These are phyloP conservation scores for Moesziomyces sp. DNA, from an alignment of 1,284 basidiomycete species.

Conservation along the genomic window DNA sequence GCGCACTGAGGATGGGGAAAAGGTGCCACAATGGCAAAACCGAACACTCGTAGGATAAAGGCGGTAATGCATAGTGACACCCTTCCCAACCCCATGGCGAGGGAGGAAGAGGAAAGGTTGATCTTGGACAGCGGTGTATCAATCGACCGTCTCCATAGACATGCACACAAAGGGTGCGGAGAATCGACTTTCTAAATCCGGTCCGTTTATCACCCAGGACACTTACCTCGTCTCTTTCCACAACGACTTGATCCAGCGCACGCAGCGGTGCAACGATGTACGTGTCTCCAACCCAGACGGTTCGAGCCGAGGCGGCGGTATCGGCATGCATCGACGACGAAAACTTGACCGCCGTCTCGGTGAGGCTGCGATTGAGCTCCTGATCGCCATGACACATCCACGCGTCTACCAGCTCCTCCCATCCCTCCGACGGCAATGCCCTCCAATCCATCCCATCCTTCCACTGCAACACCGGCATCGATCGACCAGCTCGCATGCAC, in stretches of 20 bases:
- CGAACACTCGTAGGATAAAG: conserved; percentile 2
- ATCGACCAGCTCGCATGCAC: not conserved
- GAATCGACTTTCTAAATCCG: conserved; percentile 43
- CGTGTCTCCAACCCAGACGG: conserved; percentile 40
- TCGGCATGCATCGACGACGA: not conserved
- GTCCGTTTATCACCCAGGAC: conserved; percentile 8
- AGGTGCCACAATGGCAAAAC: not conserved
- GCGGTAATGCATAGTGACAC: too few relatives aligned
- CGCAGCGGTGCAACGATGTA: conserved; percentile 16
- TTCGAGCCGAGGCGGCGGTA: not conserved
- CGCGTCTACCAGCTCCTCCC: conserved; percentile 94
- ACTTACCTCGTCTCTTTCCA: conserved; percentile 21
- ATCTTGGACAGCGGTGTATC: conserved; percentile 46
- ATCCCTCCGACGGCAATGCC: conserved; percentile 92
- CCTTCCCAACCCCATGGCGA: too few relatives aligned
- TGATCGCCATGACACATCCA: conserved; percentile 99
- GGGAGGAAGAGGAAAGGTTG: too few relatives aligned
- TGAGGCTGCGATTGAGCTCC: conserved; percentile 57
- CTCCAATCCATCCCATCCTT: conserved; percentile 71
- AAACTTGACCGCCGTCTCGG: conserved; percentile 41
- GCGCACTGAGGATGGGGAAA: not conserved
- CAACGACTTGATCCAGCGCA: not conserved
- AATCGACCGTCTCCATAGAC: conserved; percentile 22
- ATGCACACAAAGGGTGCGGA: not conserved
- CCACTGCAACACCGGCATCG: not conserved